Evolutionary conservation across 805 yeast species (phyloP).

Genomic region (Alloascoidea hylecoeti): DNA sequence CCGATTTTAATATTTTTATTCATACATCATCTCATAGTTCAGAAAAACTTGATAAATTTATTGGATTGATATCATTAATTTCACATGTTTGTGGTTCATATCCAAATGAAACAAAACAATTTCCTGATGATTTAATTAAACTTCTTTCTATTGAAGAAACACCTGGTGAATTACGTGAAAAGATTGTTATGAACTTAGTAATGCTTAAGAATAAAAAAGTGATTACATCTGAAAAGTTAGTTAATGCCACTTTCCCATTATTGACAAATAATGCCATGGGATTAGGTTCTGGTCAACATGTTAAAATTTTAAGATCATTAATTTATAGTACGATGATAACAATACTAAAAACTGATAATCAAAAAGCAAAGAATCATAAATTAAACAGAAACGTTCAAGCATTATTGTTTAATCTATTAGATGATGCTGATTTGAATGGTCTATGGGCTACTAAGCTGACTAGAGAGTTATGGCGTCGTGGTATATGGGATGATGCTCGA

Average conservation of each 20-base stretch:
- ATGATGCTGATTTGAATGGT: conserved; percentile 71
- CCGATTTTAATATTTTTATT: conserved; percentile 76
- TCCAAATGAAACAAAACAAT: conserved; percentile 75
- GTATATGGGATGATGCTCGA: conserved; percentile 95
- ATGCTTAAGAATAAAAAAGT: conserved; percentile 82
- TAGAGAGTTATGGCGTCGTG: conserved; percentile 93
- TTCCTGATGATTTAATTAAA: conserved; percentile 67
- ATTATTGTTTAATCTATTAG: conserved; percentile 71
- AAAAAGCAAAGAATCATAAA: conserved; percentile 83
- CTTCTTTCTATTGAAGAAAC: conserved; percentile 61
- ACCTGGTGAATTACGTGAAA: conserved; percentile 78
- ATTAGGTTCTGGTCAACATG: conserved; percentile 42
- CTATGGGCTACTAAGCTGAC: conserved; percentile 94
- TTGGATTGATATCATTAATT: conserved; percentile 78
- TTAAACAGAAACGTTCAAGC: conserved; percentile 88
- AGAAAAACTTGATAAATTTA: conserved; percentile 51
- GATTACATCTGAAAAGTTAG: conserved; percentile 63
- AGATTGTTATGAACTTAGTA: conserved; percentile 76
- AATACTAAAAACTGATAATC: conserved; percentile 67
- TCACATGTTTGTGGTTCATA: conserved; percentile 85
- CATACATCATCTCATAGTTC: conserved; percentile 46
- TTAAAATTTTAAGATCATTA: conserved; percentile 71
- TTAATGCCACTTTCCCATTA: conserved; percentile 82
- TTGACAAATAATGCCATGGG: conserved; percentile 19
- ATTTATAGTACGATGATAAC: conserved; percentile 70